These are phyloP conservation scores for Clonostachys rosea DNA, from an alignment of 2,329 filamentous ascomycete genomes.

Conservation along the genomic window DNA sequence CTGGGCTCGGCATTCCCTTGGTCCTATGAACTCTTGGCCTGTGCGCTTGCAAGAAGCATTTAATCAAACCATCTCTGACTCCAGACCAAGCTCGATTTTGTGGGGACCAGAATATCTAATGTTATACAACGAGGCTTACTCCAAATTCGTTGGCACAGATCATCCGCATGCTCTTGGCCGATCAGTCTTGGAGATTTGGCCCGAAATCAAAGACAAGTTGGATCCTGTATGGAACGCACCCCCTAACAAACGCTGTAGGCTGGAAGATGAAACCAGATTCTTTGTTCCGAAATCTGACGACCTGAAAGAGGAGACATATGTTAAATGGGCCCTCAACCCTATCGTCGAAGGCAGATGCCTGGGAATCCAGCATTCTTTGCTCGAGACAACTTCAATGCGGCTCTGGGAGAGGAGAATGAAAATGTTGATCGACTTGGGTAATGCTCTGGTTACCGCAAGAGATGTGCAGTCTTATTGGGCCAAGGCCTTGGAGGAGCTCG, in stretches of 20 bases:
- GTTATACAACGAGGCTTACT: conserved; percentile 65
- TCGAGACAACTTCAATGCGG: conserved; percentile 39
- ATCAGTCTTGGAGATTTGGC: conserved; percentile 54
- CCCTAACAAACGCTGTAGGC: conserved; percentile 7
- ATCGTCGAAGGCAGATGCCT: conserved; percentile 35
- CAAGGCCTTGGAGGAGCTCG: conserved; percentile 35
- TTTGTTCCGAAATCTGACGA: conserved; percentile 36
- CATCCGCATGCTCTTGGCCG: conserved; percentile 61
- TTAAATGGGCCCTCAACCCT: conserved; percentile 42
- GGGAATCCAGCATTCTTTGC: conserved; percentile 41
- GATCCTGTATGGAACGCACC: conserved; percentile 14
- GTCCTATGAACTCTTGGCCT: conserved; percentile 41
- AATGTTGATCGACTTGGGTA: conserved; percentile 42
- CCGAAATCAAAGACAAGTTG: conserved; percentile 41
- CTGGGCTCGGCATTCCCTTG: conserved; percentile 41
- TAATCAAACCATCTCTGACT: conserved; percentile 36
- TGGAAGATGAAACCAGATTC: conserved; percentile 38
- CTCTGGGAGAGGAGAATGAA: conserved; percentile 44
- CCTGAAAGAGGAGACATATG: conserved; percentile 38
- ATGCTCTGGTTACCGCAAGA: conserved; percentile 32
- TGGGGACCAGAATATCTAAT: conserved; percentile 59
- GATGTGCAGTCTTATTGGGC: conserved; percentile 43
- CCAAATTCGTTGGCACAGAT: conserved; percentile 57
- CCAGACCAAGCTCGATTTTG: conserved; percentile 52
- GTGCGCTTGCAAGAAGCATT: conserved; percentile 37